phyloP scores from a whole-genome alignment of 306 rosid species.

The Begonia peltatifolia region DNA sequence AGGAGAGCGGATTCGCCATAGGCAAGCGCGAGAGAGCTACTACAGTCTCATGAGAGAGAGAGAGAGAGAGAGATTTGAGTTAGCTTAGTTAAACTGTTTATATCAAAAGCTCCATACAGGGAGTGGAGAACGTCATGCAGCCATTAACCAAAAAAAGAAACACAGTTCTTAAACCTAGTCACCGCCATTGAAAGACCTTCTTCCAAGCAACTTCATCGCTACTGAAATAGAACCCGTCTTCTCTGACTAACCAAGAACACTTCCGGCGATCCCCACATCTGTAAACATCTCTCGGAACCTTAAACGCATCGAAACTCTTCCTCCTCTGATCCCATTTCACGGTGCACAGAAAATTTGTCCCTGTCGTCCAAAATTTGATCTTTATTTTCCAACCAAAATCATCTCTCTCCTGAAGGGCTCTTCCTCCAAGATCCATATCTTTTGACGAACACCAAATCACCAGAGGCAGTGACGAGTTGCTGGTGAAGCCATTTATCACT shows the following conservation, averaged over 20 bases:
- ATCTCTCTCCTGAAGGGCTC: slow-evolving; percentile 73
- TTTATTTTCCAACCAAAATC: slow-evolving; percentile 65
- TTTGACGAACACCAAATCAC: slow-evolving; percentile 71
- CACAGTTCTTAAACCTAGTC: slow-evolving; percentile 20
- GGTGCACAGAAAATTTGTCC: slow-evolving; percentile 42
- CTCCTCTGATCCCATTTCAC: slow-evolving; percentile 61
- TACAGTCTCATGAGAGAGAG: no score
- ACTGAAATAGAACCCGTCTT: slow-evolving; percentile 75
- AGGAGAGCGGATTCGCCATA: no score
- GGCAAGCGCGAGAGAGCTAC: no score
- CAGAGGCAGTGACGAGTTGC: slow-evolving; percentile 63
- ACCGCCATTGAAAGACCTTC: slow-evolving; percentile 58
- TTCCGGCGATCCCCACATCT: slow-evolving; percentile 39
- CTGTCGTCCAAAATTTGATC: slow-evolving; percentile 31
- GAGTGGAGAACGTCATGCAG: no score
- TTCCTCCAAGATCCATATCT: slow-evolving; percentile 55
- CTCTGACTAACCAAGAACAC: slow-evolving; percentile 59
- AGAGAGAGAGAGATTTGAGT: not conserved
- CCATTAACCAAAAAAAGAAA: no score
- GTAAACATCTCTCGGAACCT: slow-evolving; percentile 44
- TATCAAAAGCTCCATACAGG: no score
- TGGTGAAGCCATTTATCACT: slow-evolving; percentile 55
- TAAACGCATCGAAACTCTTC: slow-evolving; percentile 57
- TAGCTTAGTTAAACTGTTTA: no score
- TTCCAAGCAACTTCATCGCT: slow-evolving; percentile 63